Conservation (phyloP, 495 filamentous ascomycete species). For the Rusavskia elegans region DNA sequence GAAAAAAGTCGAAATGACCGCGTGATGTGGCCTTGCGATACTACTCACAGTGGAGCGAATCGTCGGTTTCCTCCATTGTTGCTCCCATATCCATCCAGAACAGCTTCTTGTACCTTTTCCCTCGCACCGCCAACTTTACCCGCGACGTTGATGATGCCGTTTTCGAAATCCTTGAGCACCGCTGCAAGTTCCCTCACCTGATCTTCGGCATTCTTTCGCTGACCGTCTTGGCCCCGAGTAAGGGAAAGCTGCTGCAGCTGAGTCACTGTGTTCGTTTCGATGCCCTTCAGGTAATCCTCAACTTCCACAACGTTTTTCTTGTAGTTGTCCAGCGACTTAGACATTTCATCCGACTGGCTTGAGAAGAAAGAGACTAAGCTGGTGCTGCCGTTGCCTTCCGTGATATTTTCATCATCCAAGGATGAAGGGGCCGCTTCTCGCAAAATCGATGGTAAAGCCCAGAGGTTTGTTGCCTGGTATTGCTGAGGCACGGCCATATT, state of each 20-base stretch:
- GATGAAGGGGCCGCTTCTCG: slow-evolving; percentile 16
- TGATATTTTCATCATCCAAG: slow-evolving; percentile 39
- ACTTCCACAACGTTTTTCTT: slow-evolving; percentile 61
- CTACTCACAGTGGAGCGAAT: background rate
- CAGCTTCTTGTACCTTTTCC: slow-evolving; percentile 51
- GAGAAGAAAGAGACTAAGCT: slow-evolving; percentile 67
- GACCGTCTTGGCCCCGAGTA: slow-evolving; percentile 33
- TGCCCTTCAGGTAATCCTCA: slow-evolving; percentile 61
- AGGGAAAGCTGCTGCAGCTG: slow-evolving; percentile 54
- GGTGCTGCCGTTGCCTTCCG: slow-evolving; percentile 32
- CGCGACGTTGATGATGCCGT: slow-evolving; percentile 61
- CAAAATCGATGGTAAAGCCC: slow-evolving; percentile 23
- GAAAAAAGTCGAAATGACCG: too few species aligned
- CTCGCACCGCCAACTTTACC: slow-evolving; percentile 49
- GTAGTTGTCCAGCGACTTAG: slow-evolving; percentile 46
- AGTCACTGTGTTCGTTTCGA: slow-evolving; percentile 52
- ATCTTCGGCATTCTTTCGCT: slow-evolving; percentile 27
- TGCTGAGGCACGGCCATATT: slow-evolving; percentile 60
- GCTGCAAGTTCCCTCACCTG: slow-evolving; percentile 43
- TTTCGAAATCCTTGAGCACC: slow-evolving; percentile 63
- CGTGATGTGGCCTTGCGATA: background rate
- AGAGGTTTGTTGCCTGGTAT: slow-evolving; percentile 47
- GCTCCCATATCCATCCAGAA: background rate
- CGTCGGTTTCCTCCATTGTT: background rate
- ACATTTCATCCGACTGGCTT: slow-evolving; percentile 55